Percentiles rank a stretch among this genome's conserved stretches.
Conservation (phyloP, 352 stramenopile genomes). For the Globisporangium heterothallicum region DNA sequence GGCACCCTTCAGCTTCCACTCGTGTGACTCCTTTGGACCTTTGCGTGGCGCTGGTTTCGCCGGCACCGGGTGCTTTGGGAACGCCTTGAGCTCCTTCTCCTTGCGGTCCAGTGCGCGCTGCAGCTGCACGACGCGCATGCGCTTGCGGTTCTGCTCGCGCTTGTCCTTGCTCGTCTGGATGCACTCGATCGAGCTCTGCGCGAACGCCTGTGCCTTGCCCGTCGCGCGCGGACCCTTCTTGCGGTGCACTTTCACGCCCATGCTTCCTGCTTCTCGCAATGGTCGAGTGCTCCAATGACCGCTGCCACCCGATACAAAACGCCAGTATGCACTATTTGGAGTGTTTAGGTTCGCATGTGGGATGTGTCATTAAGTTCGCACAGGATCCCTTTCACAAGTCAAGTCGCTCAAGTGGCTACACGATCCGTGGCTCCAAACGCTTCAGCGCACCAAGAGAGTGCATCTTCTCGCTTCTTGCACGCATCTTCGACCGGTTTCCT, state of each 20-base stretch:
- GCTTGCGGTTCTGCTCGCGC: constrained; percentile 55
- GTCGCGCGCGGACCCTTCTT: constrained; percentile 54
- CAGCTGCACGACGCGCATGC: constrained; percentile 78
- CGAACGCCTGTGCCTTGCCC: constrained; percentile 54
- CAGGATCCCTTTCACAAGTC: no score
- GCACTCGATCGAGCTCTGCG: constrained; percentile 47
- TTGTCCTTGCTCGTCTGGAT: constrained; percentile 62
- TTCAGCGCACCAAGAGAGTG: neutral
- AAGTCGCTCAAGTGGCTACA: no score
- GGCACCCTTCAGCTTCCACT: constrained; percentile 82
- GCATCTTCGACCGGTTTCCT: no score
- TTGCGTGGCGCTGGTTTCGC: constrained; percentile 38
- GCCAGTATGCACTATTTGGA: no score
- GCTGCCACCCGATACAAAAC: no score
- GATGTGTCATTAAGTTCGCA: no score
- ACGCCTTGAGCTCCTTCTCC: constrained; percentile 53
- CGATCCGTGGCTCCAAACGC: neutral
- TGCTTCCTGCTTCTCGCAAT: constrained; percentile 5
- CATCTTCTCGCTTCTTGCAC: no score
- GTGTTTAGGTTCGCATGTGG: neutral
- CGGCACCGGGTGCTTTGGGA: constrained; percentile 36
- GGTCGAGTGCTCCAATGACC: no score
- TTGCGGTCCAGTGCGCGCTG: constrained; percentile 71
- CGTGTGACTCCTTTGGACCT: constrained; percentile 43
- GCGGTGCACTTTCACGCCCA: constrained; percentile 49